Percentiles rank a stretch among this genome's conserved stretches.
Conservation (phyloP, 2,329 filamentous ascomycete genomes). For the Colletotrichum phormii region DNA sequence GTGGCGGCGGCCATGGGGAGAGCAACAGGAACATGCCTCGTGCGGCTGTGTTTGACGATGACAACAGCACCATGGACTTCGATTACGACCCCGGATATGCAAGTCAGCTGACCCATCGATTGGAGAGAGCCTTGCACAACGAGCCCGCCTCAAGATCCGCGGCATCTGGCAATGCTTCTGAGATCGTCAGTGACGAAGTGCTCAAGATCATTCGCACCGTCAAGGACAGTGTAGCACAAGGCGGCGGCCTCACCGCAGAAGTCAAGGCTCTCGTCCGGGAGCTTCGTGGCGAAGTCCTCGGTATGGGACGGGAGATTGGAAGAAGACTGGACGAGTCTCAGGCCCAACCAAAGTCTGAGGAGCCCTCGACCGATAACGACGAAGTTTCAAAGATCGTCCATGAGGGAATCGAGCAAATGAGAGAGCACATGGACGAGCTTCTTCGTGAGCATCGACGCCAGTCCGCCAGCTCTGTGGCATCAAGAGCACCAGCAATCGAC, state of each 20-base stretch:
- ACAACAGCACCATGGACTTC: conserved; percentile 46
- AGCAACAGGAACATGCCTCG: conserved; percentile 44
- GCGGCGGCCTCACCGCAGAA: conserved; percentile 89
- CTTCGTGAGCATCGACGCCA: conserved; percentile 80
- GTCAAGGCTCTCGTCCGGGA: conserved; percentile 92
- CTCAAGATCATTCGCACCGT: conserved; percentile 85
- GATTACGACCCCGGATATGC: conserved; percentile 47
- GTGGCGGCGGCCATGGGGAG: conserved; percentile 40
- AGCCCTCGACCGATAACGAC: conserved; percentile 66
- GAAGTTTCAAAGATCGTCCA: conserved; percentile 84
- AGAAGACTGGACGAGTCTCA: conserved; percentile 82
- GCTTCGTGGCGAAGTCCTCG: conserved; percentile 89
- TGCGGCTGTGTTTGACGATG: conserved; percentile 56
- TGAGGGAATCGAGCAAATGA: conserved; percentile 83
- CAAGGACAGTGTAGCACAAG: conserved; percentile 90
- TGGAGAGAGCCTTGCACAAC: conserved; percentile 59
- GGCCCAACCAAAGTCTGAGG: conserved; percentile 38
- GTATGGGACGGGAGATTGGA: conserved; percentile 92
- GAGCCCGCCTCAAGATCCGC: conserved; percentile 56
- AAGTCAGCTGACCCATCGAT: conserved; percentile 52
- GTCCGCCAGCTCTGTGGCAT: conserved; percentile 72
- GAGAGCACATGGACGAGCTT: conserved; percentile 83
- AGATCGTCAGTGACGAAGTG: conserved; percentile 80
- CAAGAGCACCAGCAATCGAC: conserved; percentile 72
- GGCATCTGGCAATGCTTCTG: conserved; percentile 58